phyloP scores from a whole-genome alignment of 495 filamentous ascomycete species.

The Hypoxylon perforatum region DNA sequence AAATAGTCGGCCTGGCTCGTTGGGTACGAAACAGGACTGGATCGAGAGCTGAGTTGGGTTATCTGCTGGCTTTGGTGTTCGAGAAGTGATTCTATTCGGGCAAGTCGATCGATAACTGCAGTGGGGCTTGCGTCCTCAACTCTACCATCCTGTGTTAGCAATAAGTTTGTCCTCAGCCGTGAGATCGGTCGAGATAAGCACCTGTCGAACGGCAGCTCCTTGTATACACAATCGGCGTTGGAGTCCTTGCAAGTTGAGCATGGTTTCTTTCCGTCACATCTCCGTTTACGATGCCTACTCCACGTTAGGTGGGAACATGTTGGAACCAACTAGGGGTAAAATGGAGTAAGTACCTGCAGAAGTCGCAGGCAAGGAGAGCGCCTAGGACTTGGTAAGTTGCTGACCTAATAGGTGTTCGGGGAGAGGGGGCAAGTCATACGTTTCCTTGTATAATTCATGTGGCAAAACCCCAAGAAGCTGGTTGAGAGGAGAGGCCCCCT shows the following conservation, averaged over 20 bases:
- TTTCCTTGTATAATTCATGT: conserved; percentile 52
- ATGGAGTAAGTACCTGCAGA: conserved; percentile 40
- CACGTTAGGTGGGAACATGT: conserved; percentile 19
- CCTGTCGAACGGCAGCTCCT: conserved; percentile 49
- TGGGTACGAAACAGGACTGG: conserved; percentile 41
- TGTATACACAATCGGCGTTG: conserved; percentile 50
- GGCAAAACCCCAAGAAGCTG: conserved; percentile 32
- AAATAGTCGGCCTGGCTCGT: conserved; percentile 44
- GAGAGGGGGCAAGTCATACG: conserved; percentile 34
- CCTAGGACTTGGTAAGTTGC: conserved; percentile 39
- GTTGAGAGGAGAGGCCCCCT: conserved; percentile 30
- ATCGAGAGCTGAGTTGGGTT: conserved; percentile 39
- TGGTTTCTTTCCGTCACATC: conserved; percentile 49
- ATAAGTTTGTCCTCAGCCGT: not conserved
- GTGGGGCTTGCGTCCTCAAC: conserved; percentile 44
- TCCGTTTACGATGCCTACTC: conserved; percentile 47
- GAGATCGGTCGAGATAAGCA: conserved; percentile 5
- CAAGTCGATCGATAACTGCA: conserved; percentile 48
- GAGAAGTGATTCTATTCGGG: conserved; percentile 47
- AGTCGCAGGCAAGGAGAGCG: conserved; percentile 51
- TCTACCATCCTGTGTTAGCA: conserved; percentile 27
- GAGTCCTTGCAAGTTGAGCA: conserved; percentile 49
- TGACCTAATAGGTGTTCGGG: conserved; percentile 15
- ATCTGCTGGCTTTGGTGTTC: conserved; percentile 50
- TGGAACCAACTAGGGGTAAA: conserved; percentile 1